Base-by-base conservation (phyloP, 441 rosid species). In the Mallotus repandus region DNA sequence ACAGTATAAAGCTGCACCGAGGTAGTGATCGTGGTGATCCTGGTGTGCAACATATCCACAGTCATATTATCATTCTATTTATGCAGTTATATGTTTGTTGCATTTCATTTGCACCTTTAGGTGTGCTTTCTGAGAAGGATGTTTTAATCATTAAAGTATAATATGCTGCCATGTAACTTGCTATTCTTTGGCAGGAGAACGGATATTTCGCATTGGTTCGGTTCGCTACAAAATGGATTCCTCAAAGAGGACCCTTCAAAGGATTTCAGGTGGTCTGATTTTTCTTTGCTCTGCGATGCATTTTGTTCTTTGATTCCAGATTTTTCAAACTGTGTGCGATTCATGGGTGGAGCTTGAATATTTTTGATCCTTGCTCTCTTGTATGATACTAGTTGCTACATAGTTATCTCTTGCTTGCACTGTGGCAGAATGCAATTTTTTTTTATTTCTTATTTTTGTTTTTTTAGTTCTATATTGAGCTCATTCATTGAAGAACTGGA, bases 161-260 rank as follows among this genome's bases (percentile, higher is more conserved):
- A 74, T 18, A 14, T n/a, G 13, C 21, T 64, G 68, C 54, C 18
- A 4, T 59, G 10, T 72, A 16, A 19, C 32, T 63, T 55, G 41
- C 11, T 74, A 2, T 11, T 32, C 18, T 59, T 83, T 74, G 72
- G 76, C 82, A 89, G 98, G 97, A 63, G 89, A 84, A 75, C 89
- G 94, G 21, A 81, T 93, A 80, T 96, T 91, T 82, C 89, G 97
- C 70, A 67, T 96, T 84, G 97, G 98, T 79, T 85, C 89, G 49
- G 81, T 87, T 65, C 91, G 90, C 78, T 91, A 96, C 86, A 93
- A 82, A 84, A 93, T 93, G 98, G 99, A 91, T 84, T 69, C 98
- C 79, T 91, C 99, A 56, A 86, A 91, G 85, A 86, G 89, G 79
- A 90, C 98, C 45, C 96, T 96, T 77, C 97, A 87, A 78, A 91